Base-by-base conservation (phyloP, 2,329 filamentous ascomycete genomes). In the Nigrospora sphaerica region DNA sequence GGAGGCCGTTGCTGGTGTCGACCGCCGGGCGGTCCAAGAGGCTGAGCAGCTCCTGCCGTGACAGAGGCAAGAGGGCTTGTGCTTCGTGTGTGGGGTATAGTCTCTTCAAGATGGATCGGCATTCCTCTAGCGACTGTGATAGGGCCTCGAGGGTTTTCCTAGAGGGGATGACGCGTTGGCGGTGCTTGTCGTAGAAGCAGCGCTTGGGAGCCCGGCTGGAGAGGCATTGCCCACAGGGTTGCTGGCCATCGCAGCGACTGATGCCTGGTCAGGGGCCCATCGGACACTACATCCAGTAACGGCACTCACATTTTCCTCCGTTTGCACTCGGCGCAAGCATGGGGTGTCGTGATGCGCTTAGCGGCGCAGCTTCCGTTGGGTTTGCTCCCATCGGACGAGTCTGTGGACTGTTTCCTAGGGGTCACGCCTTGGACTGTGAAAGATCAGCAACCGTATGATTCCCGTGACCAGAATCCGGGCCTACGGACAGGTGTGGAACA, bases 111-210 rank as follows among this genome's bases (percentile, higher is more conserved):
- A 85, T 75, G 3, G 70, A 75, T 17, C 80, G 75, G 58, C 82
- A 85, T 60, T 86, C 82, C 57, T 82, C 85, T 62, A 83, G 61
- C 18, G 74, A 80, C 46, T 83, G 81, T 39, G 82, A 83, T 17
- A 83, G 64, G 35, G 81, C 78, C 57, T 85, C 80, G 39, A 81
- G 71, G 6, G 78, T 80, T 57, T 88, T 90, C 64, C 85, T 78
- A 10, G 87, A 91, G 1, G 87, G 86, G 48, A 88, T 83, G 11
- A 88, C 80, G 50, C 85, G 73, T 62, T 88, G 85, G 14, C 86
- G 77, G 52, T 89, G 86, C 66, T 91, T 89, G 54, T 88, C 85
- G 63, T 92, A 92, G 57, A 84, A 83, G 61, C 88, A 92, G 46
- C 81, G 75, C 62, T 90, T 87, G 4, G 86, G 84, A 51, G 87